A percentile compares a stretch with the other conserved stretches of the same genome.
These are phyloP conservation scores for Corinectria fuckeliana DNA, from an alignment of 2,329 filamentous ascomycete genomes.

Conservation along the genomic window DNA sequence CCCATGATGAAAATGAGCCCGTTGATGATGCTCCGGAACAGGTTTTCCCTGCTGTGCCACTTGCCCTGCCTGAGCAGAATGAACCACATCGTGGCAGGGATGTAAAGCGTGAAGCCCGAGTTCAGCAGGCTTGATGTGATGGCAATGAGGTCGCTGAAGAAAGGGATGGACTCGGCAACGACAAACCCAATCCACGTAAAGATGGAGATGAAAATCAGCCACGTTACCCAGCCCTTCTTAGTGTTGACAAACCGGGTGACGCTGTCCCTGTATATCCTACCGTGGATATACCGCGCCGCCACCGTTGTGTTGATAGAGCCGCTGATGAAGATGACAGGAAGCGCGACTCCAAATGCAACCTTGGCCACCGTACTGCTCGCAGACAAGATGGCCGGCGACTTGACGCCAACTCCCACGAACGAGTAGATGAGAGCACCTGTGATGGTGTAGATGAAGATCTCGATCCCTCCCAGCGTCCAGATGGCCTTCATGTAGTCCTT, in stretches of 20 bases:
- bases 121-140: constrained; percentile 55
- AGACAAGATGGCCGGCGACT: constrained; percentile 68
- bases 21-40: constrained; percentile 16
- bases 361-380: constrained; percentile 62
- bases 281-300: constrained; percentile 45
- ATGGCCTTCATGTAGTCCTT: constrained; percentile 55
- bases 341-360: constrained; percentile 68
- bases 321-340: constrained; percentile 72
- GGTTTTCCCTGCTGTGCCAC: constrained; percentile 20
- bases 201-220: constrained; percentile 62
- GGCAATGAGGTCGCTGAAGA: constrained; percentile 70
- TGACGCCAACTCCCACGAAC: constrained; percentile 65
- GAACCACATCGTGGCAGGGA: constrained; percentile 48
- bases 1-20: constrained; percentile 17
- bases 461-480: constrained; percentile 60
- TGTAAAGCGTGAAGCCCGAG: constrained; percentile 47
- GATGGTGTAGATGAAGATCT: constrained; percentile 66
- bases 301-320: constrained; percentile 64
- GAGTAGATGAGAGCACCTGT: constrained; percentile 70
- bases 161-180: constrained; percentile 72
- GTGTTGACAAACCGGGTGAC: constrained; percentile 29
- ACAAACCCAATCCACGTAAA: constrained; percentile 55
- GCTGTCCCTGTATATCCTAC: constrained; percentile 29
- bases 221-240: constrained; percentile 48
- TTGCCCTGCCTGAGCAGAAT: constrained; percentile 40